Conservation (phyloP, 352 stramenopile species). For the Phytopythium chamaehyphon region DNA sequence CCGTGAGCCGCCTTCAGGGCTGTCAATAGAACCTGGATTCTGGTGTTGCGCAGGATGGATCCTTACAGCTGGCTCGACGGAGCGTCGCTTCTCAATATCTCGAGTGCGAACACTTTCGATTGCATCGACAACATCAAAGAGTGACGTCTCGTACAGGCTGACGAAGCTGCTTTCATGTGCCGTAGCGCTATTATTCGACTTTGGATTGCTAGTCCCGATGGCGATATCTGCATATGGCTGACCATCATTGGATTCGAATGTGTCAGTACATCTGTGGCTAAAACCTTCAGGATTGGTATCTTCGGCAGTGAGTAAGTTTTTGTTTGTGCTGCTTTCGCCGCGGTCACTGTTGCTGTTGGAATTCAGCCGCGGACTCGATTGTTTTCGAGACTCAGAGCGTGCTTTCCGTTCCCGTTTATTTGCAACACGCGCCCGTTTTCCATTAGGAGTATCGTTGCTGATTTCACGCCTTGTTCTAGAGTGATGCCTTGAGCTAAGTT, state of each 20-base stretch:
- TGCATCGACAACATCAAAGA: conserved; percentile 43
- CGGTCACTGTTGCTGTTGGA: neutral
- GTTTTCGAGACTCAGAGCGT: neutral
- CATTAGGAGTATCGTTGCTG: no score
- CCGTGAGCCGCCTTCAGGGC: no score
- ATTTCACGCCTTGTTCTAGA: no score
- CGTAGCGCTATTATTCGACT: neutral
- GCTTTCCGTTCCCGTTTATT: neutral
- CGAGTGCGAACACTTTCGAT: conserved; percentile 21
- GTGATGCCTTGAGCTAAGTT: no score
- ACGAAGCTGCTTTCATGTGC: conserved; percentile 11
- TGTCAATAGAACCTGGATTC: no score
- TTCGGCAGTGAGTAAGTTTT: no score
- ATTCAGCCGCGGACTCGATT: no score
- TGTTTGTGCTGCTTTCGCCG: neutral
- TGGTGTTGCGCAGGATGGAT: no score
- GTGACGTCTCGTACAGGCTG: conserved; percentile 35
- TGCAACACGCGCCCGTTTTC: no score
- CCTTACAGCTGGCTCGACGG: no score
- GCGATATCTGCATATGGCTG: neutral
- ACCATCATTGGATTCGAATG: neutral
- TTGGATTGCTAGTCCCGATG: neutral
- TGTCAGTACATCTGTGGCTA: neutral
- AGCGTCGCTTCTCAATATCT: neutral
- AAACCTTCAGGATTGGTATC: no score